Evolutionary conservation across 2,329 filamentous ascomycete species (phyloP).

Genomic region (Eutypa lata): DNA sequence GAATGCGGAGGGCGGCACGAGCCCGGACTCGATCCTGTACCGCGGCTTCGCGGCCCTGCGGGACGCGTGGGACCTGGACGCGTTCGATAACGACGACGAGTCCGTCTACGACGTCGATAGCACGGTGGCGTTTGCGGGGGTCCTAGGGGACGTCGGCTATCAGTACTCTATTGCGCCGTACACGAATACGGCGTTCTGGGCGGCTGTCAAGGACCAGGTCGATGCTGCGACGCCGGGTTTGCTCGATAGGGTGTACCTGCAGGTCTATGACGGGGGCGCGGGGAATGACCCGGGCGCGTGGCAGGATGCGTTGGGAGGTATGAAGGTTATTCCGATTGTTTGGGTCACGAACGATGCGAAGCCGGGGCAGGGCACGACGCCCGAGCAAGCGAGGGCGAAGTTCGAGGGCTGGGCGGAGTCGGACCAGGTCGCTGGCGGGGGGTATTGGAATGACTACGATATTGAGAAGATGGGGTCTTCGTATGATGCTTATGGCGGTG

Average conservation of each 20-base stretch:
- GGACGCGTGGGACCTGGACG: conserved; percentile 34
- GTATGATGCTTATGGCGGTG: conserved; percentile 24
- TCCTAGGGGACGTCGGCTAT: conserved; percentile 33
- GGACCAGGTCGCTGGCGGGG: conserved; percentile 33
- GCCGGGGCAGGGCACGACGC: conserved; percentile 34
- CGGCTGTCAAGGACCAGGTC: conserved; percentile 20
- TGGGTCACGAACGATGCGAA: conserved; percentile 47
- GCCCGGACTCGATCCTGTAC: conserved; percentile 24
- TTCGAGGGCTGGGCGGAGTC: conserved; percentile 32
- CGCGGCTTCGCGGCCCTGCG: conserved; percentile 31
- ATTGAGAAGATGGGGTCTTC: conserved; percentile 41
- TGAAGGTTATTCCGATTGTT: conserved; percentile 40
- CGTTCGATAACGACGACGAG: conserved; percentile 39
- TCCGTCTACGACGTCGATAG: conserved; percentile 32
- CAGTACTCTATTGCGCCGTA: conserved; percentile 36
- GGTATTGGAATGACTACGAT: conserved; percentile 46
- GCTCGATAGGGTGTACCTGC: conserved; percentile 36
- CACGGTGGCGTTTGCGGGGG: conserved; percentile 32
- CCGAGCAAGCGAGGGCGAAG: conserved; percentile 31
- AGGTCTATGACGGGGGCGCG: conserved; percentile 43
- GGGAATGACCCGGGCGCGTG: conserved; percentile 37
- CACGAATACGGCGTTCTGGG: conserved; percentile 32
- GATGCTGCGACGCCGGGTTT: conserved; percentile 17
- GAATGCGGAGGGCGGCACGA: conserved; percentile 20
- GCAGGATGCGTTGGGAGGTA: conserved; percentile 33